These are phyloP conservation scores for Ceratonia siliqua DNA, from an alignment of 306 rosid genomes.

Conservation along the genomic window DNA sequence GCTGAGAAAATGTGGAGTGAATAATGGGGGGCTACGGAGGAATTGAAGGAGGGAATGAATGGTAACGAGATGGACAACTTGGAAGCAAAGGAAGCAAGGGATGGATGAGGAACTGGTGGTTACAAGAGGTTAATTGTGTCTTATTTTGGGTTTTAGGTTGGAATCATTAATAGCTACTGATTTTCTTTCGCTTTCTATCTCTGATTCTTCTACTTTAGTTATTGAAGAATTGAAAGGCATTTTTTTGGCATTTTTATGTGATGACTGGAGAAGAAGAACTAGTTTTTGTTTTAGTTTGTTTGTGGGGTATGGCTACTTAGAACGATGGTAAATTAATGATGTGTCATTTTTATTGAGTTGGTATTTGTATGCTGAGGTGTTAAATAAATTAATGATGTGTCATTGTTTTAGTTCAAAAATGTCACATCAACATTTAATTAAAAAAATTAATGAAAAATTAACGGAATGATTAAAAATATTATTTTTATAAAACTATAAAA, in stretches of 20 bases:
- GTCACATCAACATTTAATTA: too few relatives aligned
- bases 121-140: slow-evolving; percentile 34
- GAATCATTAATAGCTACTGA: slow-evolving; percentile 43
- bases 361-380: too few relatives aligned
- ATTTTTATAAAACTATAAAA: too few relatives aligned
- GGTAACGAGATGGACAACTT: slow-evolving; percentile 47
- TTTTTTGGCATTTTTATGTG: slow-evolving; percentile 25
- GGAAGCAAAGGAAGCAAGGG: slow-evolving; percentile 47
- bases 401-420: too few relatives aligned
- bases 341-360: too few relatives aligned
- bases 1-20: slow-evolving; percentile 16
- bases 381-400: too few relatives aligned
- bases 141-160: slow-evolving; percentile 32
- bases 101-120: slow-evolving; percentile 55
- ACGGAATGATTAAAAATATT: too few relatives aligned
- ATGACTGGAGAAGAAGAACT: slow-evolving; percentile 35
- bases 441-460: too few relatives aligned
- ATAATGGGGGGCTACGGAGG: not conserved
- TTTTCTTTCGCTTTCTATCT: slow-evolving; percentile 42
- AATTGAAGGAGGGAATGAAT: slow-evolving; percentile 49
- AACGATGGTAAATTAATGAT: too few relatives aligned
- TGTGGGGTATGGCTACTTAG: slow-evolving; percentile 42
- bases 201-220: slow-evolving; percentile 20
- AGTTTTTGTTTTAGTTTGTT: slow-evolving; percentile 3
- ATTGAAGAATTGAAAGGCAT: slow-evolving; percentile 10